Conservation (phyloP, 2,329 filamentous ascomycete species). For the Pyrenophora graminea region DNA sequence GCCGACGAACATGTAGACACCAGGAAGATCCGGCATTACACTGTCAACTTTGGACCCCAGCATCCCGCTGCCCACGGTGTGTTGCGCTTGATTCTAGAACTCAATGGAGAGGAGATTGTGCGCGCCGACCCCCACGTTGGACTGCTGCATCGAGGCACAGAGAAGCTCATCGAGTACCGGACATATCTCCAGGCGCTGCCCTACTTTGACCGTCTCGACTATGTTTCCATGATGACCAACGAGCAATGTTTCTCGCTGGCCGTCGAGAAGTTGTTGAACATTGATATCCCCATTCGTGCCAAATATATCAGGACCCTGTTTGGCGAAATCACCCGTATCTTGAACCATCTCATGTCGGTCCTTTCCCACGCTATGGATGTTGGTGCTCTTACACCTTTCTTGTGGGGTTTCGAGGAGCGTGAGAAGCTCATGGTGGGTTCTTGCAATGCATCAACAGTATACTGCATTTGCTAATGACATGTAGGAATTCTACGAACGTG, state of each 20-base stretch:
- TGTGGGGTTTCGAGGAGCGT: slow-evolving; percentile 99
- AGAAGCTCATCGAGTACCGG: slow-evolving; percentile 99
- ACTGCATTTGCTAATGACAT: slow-evolving; percentile 12
- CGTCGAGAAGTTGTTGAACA: slow-evolving; percentile 95
- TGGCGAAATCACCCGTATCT: slow-evolving; percentile 86
- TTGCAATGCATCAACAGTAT: background rate
- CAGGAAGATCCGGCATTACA: slow-evolving; percentile 97
- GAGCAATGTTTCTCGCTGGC: slow-evolving; percentile 96
- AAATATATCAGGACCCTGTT: slow-evolving; percentile 98
- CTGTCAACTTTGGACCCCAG: slow-evolving; percentile 98
- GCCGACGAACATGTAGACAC: slow-evolving; percentile 55
- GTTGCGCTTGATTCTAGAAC: slow-evolving; percentile 93
- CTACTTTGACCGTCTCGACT: slow-evolving; percentile 98
- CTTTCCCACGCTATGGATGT: slow-evolving; percentile 99
- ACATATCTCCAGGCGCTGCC: slow-evolving; percentile 97
- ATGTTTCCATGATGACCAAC: slow-evolving; percentile 99
- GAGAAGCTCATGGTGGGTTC: slow-evolving; percentile 93
- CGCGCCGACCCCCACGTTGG: slow-evolving; percentile 96
- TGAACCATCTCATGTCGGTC: slow-evolving; percentile 98
- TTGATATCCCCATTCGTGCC: slow-evolving; percentile 92
- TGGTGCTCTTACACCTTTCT: slow-evolving; percentile 93
- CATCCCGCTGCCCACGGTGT: slow-evolving; percentile 98
- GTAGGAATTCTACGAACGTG: slow-evolving; percentile 99
- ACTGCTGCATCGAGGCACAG: slow-evolving; percentile 91
- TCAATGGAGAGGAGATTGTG: slow-evolving; percentile 97